Percentiles rank a stretch among this genome's conserved stretches.
phyloP scores from a whole-genome alignment of 192 early-diverging fungal genomes.

The Coemansia sp. region DNA sequence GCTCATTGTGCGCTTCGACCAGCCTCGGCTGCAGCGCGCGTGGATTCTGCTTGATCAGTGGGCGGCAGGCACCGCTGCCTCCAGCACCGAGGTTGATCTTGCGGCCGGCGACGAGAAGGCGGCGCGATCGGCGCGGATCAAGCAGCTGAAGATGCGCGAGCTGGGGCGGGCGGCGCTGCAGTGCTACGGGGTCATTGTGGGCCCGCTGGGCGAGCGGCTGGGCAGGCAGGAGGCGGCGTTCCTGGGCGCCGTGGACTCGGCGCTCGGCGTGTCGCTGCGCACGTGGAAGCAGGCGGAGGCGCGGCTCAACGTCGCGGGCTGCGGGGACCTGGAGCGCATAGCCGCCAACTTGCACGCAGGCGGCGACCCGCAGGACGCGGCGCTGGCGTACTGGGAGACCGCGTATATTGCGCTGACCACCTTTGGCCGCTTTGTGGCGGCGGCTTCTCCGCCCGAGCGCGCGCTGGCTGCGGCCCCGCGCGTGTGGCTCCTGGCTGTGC shows the following conservation, averaged over 20 bases:
- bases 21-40: conserved; percentile 56
- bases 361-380: conserved; percentile 49
- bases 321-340: conserved; percentile 48
- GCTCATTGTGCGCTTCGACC: conserved; percentile 62
- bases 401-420: conserved; percentile 78
- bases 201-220: conserved; percentile 66
- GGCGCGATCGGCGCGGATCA: not conserved
- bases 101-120: conserved; percentile 1
- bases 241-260: conserved; percentile 50
- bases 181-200: conserved; percentile 78
- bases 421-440: conserved; percentile 65
- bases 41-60: conserved; percentile 74
- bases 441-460: conserved; percentile 51
- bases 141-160: conserved; percentile 45
- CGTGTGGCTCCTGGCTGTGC: conserved; percentile 66
- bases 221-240: conserved; percentile 52
- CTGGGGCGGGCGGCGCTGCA: conserved; percentile 79
- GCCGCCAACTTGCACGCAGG: conserved; percentile 45
- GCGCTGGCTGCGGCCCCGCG: conserved; percentile 50
- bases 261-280: conserved; percentile 46
- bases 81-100: not conserved
- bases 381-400: conserved; percentile 71
- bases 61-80: conserved; percentile 52
- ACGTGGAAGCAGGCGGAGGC: conserved; percentile 49
- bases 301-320: conserved; percentile 21